phyloP scores from a whole-genome alignment of 2,329 filamentous ascomycete genomes.

The Blastomyces emzantsi region DNA sequence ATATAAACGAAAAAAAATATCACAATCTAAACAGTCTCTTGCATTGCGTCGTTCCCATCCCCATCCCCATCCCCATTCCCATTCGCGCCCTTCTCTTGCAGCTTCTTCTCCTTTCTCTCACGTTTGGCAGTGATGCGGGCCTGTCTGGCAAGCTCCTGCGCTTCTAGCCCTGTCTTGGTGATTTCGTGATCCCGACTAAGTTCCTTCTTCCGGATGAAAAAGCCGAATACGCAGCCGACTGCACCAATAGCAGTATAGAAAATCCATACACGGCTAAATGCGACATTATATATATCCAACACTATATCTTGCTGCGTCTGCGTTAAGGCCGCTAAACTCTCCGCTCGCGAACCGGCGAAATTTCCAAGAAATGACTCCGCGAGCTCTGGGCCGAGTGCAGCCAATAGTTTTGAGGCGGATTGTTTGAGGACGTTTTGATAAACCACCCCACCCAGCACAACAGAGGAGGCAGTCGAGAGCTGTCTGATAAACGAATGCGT shows the following conservation, averaged over 20 bases:
- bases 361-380: conserved; percentile 12
- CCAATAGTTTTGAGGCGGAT: conserved; percentile 9
- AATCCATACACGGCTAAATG: conserved; percentile 44
- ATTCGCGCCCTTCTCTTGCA: neutral
- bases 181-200: conserved; percentile 36
- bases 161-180: conserved; percentile 38
- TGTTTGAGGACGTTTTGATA: conserved; percentile 32
- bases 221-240: conserved; percentile 32
- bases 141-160: conserved; percentile 37
- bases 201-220: conserved; percentile 32
- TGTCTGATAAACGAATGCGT: conserved; percentile 54
- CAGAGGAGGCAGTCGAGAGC: conserved; percentile 48
- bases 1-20: neutral
- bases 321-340: conserved; percentile 22
- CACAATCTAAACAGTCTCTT: neutral
- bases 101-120: conserved; percentile 7
- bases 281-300: conserved; percentile 34
- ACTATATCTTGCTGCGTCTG: conserved; percentile 30
- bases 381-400: conserved; percentile 15
- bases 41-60: neutral
- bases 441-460: conserved; percentile 50
- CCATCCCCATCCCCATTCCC: neutral
- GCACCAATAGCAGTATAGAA: conserved; percentile 37
- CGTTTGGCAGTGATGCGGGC: conserved; percentile 19
- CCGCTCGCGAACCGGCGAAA: conserved; percentile 27